These are phyloP conservation scores for Apophysomyces variabilis DNA, from an alignment of 371 early-diverging fungal species.

Conservation along the genomic window DNA sequence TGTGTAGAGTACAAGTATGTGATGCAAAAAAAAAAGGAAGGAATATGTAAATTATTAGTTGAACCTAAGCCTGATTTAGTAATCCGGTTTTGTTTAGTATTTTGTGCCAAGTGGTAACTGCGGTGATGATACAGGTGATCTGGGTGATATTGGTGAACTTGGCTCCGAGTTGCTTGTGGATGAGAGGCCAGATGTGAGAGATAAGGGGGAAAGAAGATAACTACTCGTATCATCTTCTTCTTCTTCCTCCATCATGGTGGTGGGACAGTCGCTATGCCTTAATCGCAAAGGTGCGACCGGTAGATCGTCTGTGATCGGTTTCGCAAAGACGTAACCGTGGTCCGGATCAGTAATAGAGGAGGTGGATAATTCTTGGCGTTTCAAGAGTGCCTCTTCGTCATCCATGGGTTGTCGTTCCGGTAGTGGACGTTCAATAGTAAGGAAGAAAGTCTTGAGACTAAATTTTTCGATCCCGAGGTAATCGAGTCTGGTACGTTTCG, in stretches of 20 bases:
- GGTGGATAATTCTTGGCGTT: background rate
- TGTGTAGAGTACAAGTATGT: background rate
- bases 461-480: constrained; percentile 38
- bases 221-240: background rate
- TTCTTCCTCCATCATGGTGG: background rate
- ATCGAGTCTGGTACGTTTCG: constrained; percentile 35
- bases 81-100: background rate
- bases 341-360: background rate
- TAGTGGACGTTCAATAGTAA: constrained; percentile 28
- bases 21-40: background rate
- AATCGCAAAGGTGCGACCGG: background rate
- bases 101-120: background rate
- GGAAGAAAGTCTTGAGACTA: constrained; percentile 26
- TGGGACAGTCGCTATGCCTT: background rate
- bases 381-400: constrained; percentile 14
- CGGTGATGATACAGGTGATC: background rate
- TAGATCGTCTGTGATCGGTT: background rate
- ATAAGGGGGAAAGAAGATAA: background rate
- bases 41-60: background rate
- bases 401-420: background rate
- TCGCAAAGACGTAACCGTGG: background rate
- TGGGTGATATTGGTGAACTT: background rate
- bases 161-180: background rate
- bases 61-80: background rate
- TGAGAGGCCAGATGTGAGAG: background rate